phyloP scores from a whole-genome alignment of 2,329 filamentous ascomycete species.

The Colletotrichum australisinense region DNA sequence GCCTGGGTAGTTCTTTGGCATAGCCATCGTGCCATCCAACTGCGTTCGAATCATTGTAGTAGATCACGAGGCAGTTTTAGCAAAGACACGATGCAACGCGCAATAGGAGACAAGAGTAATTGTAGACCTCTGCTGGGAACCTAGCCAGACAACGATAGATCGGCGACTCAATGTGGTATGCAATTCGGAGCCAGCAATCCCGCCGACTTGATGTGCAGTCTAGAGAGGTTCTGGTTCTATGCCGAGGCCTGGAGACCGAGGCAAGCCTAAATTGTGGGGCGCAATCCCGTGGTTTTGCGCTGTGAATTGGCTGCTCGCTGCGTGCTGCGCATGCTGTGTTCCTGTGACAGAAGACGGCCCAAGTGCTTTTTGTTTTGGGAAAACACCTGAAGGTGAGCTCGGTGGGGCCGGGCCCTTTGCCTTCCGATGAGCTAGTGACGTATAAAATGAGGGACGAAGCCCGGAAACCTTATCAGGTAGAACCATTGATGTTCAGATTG shows the following conservation, averaged over 20 bases:
- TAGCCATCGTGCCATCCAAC: too few relatives aligned
- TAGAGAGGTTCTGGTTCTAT: not conserved
- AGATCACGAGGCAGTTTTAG: too few relatives aligned
- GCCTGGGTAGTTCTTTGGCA: not conserved
- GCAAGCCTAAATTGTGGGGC: slow-evolving; percentile 29
- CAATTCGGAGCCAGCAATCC: slow-evolving; percentile 5
- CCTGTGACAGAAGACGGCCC: slow-evolving; percentile 7
- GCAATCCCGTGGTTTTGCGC: not conserved
- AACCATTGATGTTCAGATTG: not conserved
- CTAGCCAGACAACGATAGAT: not conserved
- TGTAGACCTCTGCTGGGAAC: not conserved
- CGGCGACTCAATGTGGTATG: not conserved
- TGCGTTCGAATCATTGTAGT: too few relatives aligned
- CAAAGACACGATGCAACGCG: too few relatives aligned
- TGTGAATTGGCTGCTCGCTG: not conserved
- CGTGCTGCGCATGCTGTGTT: too few relatives aligned
- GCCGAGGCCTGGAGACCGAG: slow-evolving; percentile 15
- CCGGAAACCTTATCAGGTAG: not conserved
- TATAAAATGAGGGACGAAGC: slow-evolving; percentile 26
- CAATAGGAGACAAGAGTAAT: too few relatives aligned
- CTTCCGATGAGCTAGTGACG: slow-evolving; percentile 30
- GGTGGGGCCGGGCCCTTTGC: slow-evolving; percentile 28
- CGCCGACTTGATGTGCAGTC: not conserved
- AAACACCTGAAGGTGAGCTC: slow-evolving; percentile 14
- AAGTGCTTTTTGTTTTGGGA: slow-evolving; percentile 11